phyloP scores from a whole-genome alignment of 495 filamentous ascomycete species.

The Thozetella sp. region DNA sequence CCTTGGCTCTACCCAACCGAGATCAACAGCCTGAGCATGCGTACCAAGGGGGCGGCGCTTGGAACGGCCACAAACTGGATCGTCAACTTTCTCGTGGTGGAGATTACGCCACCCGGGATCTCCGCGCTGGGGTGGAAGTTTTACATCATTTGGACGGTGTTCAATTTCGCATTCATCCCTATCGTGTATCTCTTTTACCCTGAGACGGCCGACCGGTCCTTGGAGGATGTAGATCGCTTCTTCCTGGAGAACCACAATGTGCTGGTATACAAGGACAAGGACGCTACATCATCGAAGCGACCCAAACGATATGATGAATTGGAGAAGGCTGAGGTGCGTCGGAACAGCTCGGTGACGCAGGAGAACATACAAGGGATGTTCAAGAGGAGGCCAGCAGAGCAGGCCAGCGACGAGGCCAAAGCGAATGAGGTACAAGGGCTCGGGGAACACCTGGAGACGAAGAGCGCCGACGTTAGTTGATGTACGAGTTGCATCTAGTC shows the following conservation, averaged over 20 bases:
- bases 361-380: background rate
- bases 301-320: background rate
- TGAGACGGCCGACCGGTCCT: slow-evolving; percentile 42
- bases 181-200: slow-evolving; percentile 62
- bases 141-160: slow-evolving; percentile 66
- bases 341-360: background rate
- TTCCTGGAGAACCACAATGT: slow-evolving; percentile 43
- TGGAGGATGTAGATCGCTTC: slow-evolving; percentile 36
- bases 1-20: slow-evolving; percentile 68
- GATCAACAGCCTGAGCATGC: slow-evolving; percentile 59
- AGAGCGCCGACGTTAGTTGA: background rate
- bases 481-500: background rate
- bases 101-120: slow-evolving; percentile 62
- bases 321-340: slow-evolving; percentile 4
- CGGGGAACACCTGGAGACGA: slow-evolving; percentile 4
- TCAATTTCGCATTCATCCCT: slow-evolving; percentile 60
- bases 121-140: slow-evolving; percentile 62
- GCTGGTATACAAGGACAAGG: slow-evolving; percentile 35
- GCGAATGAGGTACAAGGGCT: slow-evolving; percentile 1
- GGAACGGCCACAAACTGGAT: slow-evolving; percentile 67
- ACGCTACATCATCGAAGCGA: slow-evolving; percentile 8
- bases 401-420: background rate
- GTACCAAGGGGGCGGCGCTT: slow-evolving; percentile 55
- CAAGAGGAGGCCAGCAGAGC: background rate
- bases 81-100: slow-evolving; percentile 37